phyloP scores from a whole-genome alignment of 192 early-diverging fungal genomes.

The Endogone sp. region DNA sequence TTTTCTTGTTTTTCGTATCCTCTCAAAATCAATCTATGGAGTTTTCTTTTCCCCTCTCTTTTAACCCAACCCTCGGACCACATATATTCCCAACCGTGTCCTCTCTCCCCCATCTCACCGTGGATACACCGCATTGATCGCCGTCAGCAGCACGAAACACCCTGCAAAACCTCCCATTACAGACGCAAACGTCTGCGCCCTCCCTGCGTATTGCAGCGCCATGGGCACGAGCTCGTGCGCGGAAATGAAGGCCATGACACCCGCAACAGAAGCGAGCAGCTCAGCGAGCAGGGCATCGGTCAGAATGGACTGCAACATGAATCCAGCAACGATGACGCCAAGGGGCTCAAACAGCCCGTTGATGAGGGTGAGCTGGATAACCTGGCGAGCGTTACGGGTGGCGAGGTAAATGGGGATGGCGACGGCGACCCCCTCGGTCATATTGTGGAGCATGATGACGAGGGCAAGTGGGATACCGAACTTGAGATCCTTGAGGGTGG shows the following conservation, averaged over 20 bases:
- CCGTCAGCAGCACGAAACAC: conserved; percentile 6
- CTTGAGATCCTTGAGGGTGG: conserved; percentile 13
- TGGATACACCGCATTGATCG: conserved; percentile 7
- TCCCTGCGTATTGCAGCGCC: conserved; percentile 9
- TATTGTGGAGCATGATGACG: conserved; percentile 16
- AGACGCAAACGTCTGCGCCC: conserved; percentile 1
- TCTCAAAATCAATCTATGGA: too few species aligned
- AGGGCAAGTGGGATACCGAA: conserved; percentile 11
- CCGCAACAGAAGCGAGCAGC: conserved; percentile 10
- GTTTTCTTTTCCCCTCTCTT: too few species aligned
- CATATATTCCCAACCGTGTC: too few species aligned
- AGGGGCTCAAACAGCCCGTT: conserved; percentile 12
- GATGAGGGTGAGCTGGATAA: conserved; percentile 13
- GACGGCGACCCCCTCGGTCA: conserved; percentile 13
- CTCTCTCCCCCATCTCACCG: neutral
- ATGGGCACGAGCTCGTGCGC: conserved; percentile 13
- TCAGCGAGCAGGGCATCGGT: conserved; percentile 10
- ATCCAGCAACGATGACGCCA: conserved; percentile 12
- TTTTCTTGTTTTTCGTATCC: too few species aligned
- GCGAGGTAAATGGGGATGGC: conserved; percentile 15
- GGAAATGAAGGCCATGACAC: conserved; percentile 15
- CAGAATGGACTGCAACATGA: conserved; percentile 7
- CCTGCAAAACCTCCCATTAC: neutral
- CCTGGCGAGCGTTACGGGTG: conserved; percentile 4
- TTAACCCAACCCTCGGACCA: too few species aligned